These are phyloP conservation scores for Auriculariales sp. DNA, from an alignment of 768 basidiomycete species.

Conservation along the genomic window DNA sequence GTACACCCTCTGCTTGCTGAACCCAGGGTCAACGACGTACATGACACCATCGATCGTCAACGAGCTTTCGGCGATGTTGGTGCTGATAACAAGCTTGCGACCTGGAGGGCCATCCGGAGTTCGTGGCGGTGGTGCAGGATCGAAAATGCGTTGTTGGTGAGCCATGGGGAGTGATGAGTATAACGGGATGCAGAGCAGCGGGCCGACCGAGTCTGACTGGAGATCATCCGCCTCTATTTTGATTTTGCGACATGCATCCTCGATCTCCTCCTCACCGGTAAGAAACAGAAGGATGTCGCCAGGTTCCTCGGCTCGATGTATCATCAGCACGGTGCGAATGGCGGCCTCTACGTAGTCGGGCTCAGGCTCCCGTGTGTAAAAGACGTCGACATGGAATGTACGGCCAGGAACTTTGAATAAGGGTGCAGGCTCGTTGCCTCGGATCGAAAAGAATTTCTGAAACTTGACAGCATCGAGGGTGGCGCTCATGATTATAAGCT, in stretches of 20 bases:
- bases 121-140: constrained; percentile 57
- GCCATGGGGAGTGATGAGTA: constrained; percentile 91
- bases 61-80: constrained; percentile 96
- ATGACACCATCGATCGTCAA: constrained; percentile 98
- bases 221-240: constrained; percentile 82
- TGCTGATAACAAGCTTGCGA: constrained; percentile 87
- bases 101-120: constrained; percentile 62
- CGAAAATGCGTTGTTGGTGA: constrained; percentile 95
- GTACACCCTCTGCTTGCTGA: constrained; percentile 97
- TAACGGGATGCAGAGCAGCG: constrained; percentile 77
- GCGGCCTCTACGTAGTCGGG: constrained; percentile 96
- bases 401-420: constrained; percentile 86
- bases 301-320: constrained; percentile 86
- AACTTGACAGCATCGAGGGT: constrained; percentile 95
- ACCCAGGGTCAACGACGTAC: constrained; percentile 97
- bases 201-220: constrained; percentile 65
- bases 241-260: constrained; percentile 89
- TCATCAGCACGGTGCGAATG: constrained; percentile 91
- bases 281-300: constrained; percentile 92
- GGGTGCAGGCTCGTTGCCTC: constrained; percentile 39
- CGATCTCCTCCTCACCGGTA: constrained; percentile 97
- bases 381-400: constrained; percentile 91
- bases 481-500: constrained; percentile 97
- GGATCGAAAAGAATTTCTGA: constrained; percentile 75
- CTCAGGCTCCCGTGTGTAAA: constrained; percentile 85